Base-by-base conservation (phyloP, 306 rosid genomes). In the Canavalia ensiformis region DNA sequence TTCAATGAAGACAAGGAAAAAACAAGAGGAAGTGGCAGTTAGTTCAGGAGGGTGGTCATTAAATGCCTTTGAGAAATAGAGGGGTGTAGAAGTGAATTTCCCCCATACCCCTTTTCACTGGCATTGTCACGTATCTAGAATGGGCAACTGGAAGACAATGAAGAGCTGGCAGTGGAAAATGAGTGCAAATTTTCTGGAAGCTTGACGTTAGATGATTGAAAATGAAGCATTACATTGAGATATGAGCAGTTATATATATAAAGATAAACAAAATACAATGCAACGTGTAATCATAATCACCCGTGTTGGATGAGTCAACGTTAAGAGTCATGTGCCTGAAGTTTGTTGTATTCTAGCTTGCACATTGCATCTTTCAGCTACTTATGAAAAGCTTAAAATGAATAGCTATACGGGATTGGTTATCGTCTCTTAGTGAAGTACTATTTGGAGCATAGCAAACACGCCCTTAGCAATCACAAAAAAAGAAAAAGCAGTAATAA, bases 1-100 rank as follows among this genome's bases (percentile, higher is more conserved):
- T 45, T 8, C 39, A 50, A 59, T 44, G 78, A 69, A 50, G 37
- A 3, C 34, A 81, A 56, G 81, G 85, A 28, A 39, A 47, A 68
- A 75, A 49, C 49, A 50, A 18, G 13, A 77, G 35, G 31, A 8
- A 75, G 9, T 58, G 52, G 51, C 6, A 57, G 68, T 12, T 45
- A n/a, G 68, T 42, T 68, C 47, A 11, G 7, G 28, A 50, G 51
- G 33, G 18, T 51, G 33, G 18, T 51, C 54, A 54, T 45, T 45
- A 63, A 31, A 64, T 39, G 66, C 3, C 70, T 45, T 56, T 56
- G 41, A 79, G 67, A 68, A 58, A 42, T 45, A 37, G 33, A 52
- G 41, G 55, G 34, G 5, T 64, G 62, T n/a, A 8, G 18, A 65
- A 13, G 56, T 46, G 37, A 67, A 45, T 69, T 49, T 52, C 30